A percentile compares a stretch with the other conserved stretches of the same genome.
Conservation (phyloP, 495 filamentous ascomycete species). For the Aspergillus carlsbadensis region DNA sequence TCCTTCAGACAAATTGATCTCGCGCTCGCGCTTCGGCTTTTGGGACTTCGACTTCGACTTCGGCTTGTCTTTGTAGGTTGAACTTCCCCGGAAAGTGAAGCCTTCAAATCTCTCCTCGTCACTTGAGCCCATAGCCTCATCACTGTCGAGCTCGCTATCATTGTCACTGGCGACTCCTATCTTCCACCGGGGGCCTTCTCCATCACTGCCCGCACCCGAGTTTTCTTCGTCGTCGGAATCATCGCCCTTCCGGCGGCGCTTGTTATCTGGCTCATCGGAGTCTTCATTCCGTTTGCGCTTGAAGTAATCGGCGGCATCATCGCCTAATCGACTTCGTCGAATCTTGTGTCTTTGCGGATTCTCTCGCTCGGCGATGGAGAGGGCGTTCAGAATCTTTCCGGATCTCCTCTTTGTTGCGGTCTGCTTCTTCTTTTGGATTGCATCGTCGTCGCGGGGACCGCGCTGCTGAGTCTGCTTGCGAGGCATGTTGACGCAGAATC, state of each 20-base stretch:
- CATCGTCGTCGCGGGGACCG: constrained; percentile 53
- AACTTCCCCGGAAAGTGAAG: constrained; percentile 70
- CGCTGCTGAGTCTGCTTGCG: constrained; percentile 58
- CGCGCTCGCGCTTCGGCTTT: constrained; percentile 29
- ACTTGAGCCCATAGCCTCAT: constrained; percentile 89
- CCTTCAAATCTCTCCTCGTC: constrained; percentile 81
- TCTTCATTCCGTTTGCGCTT: constrained; percentile 53
- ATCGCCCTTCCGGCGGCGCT: constrained; percentile 39
- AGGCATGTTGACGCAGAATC: constrained; percentile 54
- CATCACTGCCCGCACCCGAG: constrained; percentile 67
- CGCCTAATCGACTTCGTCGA: constrained; percentile 57
- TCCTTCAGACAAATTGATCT: constrained; percentile 56
- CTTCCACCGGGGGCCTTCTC: constrained; percentile 86
- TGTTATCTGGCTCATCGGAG: constrained; percentile 48
- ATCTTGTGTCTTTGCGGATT: constrained; percentile 50
- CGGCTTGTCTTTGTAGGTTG: constrained; percentile 47
- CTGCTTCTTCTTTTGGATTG: constrained; percentile 36
- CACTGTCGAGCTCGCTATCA: constrained; percentile 83
- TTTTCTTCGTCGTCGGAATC: constrained; percentile 43
- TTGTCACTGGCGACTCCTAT: constrained; percentile 74
- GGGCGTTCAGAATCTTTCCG: constrained; percentile 72
- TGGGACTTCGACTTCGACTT: constrained; percentile 33
- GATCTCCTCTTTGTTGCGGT: constrained; percentile 47
- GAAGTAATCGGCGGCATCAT: constrained; percentile 51
- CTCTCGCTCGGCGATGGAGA: constrained; percentile 74